Conservation (phyloP, 2,329 filamentous ascomycete genomes). For the Alternaria ventricosa region DNA sequence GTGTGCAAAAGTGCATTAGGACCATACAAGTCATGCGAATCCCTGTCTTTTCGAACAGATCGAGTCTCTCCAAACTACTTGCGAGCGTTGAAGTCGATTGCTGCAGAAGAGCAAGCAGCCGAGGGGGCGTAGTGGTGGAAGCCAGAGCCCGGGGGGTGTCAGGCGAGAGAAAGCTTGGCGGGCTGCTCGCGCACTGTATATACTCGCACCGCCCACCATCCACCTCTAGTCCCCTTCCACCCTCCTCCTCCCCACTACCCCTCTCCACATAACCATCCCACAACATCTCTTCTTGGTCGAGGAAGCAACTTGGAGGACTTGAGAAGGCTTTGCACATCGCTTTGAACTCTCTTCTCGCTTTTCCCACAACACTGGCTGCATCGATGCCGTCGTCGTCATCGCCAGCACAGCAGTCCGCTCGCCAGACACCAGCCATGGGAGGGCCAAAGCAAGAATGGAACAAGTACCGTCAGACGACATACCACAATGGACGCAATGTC, state of each 20-base stretch:
- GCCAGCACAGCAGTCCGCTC: constrained; percentile 1
- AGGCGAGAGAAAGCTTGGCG: constrained; percentile 26
- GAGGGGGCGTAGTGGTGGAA: constrained; percentile 12
- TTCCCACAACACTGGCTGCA: constrained; percentile 1
- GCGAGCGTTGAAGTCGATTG: not conserved
- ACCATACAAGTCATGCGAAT: not conserved
- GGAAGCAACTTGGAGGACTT: not conserved
- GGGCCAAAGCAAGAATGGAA: not conserved
- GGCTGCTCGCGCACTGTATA: constrained; percentile 25
- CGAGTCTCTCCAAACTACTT: not conserved
- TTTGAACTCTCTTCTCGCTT: constrained; percentile 7
- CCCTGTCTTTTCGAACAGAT: not conserved
- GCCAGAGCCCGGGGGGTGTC: constrained; percentile 12
- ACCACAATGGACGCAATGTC: constrained; percentile 29
- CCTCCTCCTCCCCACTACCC: constrained; percentile 6
- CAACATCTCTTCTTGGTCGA: constrained; percentile 1
- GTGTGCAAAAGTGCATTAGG: constrained; percentile 8
- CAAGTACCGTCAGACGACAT: constrained; percentile 33
- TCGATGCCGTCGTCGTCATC: constrained; percentile 33
- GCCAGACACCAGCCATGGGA: not conserved
- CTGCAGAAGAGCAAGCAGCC: not conserved
- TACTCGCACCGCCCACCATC: constrained; percentile 30
- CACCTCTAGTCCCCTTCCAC: constrained; percentile 13
- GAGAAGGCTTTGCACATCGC: not conserved
- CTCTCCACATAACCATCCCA: constrained; percentile 9